Evolutionary conservation across 2,329 filamentous ascomycete genomes (phyloP).

Genomic region (Colletotrichum sp.): DNA sequence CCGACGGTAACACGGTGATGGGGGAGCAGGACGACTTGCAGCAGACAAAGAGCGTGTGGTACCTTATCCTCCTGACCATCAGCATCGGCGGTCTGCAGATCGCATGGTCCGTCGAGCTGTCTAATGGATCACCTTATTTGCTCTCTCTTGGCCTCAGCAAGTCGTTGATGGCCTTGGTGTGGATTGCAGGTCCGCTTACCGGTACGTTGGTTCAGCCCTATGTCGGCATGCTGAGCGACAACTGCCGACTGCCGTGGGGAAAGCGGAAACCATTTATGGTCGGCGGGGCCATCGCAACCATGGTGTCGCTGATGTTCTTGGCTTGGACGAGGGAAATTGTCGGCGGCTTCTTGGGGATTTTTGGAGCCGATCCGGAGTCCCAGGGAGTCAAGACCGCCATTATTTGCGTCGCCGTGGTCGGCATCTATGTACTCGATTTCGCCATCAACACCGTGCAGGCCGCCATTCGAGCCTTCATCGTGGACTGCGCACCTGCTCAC

Average conservation of each 20-base stretch:
- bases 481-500: conserved; percentile 89
- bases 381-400: conserved; percentile 66
- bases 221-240: conserved; percentile 81
- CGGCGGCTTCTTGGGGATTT: conserved; percentile 68
- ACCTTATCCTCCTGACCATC: conserved; percentile 84
- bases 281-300: conserved; percentile 69
- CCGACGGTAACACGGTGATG: conserved; percentile 1
- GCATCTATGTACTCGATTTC: conserved; percentile 92
- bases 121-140: conserved; percentile 87
- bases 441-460: conserved; percentile 98
- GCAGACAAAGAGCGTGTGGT: conserved; percentile 81
- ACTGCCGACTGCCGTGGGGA: conserved; percentile 75
- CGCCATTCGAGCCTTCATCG: conserved; percentile 87
- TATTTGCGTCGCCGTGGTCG: conserved; percentile 81
- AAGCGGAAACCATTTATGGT: conserved; percentile 85
- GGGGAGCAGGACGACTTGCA: conserved; percentile 39
- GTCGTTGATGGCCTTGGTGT: conserved; percentile 81
- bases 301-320: conserved; percentile 70
- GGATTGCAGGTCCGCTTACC: conserved; percentile 82
- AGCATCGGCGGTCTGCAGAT: conserved; percentile 90
- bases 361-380: conserved; percentile 73
- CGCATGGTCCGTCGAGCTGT: conserved; percentile 94
- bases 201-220: conserved; percentile 84
- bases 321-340: conserved; percentile 80
- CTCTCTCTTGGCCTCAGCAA: conserved; percentile 84